A percentile compares a stretch with the other conserved stretches of the same genome.
phyloP scores from a whole-genome alignment of 129 eudicot genomes.

The Ambrosia artemisiifolia region DNA sequence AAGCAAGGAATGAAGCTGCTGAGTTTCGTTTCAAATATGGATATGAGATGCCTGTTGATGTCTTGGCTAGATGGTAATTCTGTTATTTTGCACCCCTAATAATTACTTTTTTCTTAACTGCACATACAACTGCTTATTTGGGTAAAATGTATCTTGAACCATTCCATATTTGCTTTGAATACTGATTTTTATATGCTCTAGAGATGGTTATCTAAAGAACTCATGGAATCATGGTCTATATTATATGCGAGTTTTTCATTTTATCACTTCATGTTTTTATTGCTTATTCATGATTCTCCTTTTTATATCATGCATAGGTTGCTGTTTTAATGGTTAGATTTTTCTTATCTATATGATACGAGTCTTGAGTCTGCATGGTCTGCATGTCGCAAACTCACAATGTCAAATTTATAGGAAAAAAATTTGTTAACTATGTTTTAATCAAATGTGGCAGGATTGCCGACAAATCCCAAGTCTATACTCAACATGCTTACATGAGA shows the following conservation, averaged over 20 bases:
- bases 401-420: not conserved
- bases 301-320: not conserved
- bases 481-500: conserved; percentile 99
- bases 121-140: not conserved
- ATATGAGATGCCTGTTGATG: conserved; percentile 95
- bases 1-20: conserved; percentile 97
- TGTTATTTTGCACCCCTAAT: conserved; percentile 2
- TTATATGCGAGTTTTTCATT: not conserved
- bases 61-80: conserved; percentile 79
- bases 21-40: conserved; percentile 89
- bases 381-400: not conserved
- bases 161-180: not conserved
- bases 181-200: not conserved
- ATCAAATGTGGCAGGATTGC: conserved; percentile 68
- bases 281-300: not conserved
- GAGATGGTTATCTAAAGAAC: not conserved
- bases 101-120: not conserved
- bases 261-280: not conserved
- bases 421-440: not conserved
- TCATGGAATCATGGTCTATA: too few species aligned
- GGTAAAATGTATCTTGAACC: not conserved
- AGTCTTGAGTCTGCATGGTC: not conserved
- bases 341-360: not conserved
- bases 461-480: conserved; percentile 95
- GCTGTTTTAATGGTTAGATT: not conserved